A percentile compares a stretch with the other conserved stretches of the same genome.
Evolutionary conservation across 1,139 yeast species (phyloP).

Genomic region (Wickerhamiella infanticola): DNA sequence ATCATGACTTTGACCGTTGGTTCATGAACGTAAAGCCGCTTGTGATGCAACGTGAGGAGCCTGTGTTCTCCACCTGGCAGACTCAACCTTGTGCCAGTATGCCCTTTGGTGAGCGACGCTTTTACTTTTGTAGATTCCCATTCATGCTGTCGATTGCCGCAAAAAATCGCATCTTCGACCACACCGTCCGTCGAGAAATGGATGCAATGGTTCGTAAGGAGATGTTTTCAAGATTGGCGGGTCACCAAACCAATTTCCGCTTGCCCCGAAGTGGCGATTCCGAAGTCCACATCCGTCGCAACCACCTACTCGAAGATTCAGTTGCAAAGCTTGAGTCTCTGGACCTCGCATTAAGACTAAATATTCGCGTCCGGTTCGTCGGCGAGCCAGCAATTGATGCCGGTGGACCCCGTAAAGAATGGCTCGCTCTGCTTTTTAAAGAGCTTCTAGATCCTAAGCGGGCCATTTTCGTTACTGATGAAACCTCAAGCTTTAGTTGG

Average conservation of each 20-base stretch:
- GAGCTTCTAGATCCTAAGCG: conserved; percentile 52
- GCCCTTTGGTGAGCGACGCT: conserved; percentile 3
- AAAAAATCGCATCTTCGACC: conserved; percentile 64
- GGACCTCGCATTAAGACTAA: conserved; percentile 46
- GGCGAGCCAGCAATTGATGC: conserved; percentile 91
- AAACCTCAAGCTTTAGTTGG: conserved; percentile 65
- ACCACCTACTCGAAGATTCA: conserved; percentile 58
- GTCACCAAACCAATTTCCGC: not conserved
- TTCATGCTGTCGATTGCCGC: conserved; percentile 68
- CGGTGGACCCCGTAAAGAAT: conserved; percentile 85
- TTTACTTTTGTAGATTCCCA: conserved; percentile 67
- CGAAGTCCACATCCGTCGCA: conserved; percentile 51
- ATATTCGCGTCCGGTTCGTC: conserved; percentile 60
- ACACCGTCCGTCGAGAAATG: conserved; percentile 73
- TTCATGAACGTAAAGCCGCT: conserved; percentile 23
- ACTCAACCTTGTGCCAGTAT: not conserved
- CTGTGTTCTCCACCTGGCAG: not conserved
- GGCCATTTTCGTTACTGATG: conserved; percentile 32
- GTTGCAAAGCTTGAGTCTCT: conserved; percentile 43
- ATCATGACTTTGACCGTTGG: conserved; percentile 77
- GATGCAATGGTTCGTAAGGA: conserved; percentile 25
- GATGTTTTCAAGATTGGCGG: conserved; percentile 7
- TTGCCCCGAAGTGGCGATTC: conserved; percentile 17
- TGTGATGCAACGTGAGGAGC: not conserved
- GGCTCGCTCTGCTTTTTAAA: conserved; percentile 65